phyloP scores from a whole-genome alignment of 1,284 basidiomycete genomes.

The Xerocomus amazonicus region DNA sequence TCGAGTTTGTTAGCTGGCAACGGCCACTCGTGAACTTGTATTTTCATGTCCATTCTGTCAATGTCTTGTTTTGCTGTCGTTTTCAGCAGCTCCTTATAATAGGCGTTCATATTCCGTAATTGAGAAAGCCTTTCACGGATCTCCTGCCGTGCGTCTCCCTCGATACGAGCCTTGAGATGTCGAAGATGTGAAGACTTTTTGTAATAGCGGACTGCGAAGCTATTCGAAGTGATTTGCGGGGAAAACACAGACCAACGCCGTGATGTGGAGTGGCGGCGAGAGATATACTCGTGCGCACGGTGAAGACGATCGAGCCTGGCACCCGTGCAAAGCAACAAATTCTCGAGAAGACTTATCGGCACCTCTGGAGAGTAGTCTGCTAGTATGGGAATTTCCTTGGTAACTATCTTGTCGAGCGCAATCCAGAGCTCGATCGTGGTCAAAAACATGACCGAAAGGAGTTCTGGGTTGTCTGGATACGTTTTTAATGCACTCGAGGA shows the following conservation, averaged over 20 bases:
- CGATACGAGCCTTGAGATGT: conserved; percentile 28
- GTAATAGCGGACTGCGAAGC: conserved; percentile 34
- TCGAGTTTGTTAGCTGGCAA: conserved; percentile 32
- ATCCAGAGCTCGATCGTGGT: conserved; percentile 36
- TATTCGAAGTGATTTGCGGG: conserved; percentile 7
- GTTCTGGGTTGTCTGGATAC: conserved; percentile 40
- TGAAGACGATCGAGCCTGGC: conserved; percentile 27
- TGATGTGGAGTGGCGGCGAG: conserved; percentile 22
- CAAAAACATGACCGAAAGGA: conserved; percentile 42
- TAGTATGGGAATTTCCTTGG: conserved; percentile 35
- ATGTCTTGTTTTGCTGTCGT: neutral
- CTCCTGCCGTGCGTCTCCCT: conserved; percentile 19
- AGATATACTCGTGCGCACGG: conserved; percentile 30
- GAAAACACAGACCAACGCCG: conserved; percentile 22
- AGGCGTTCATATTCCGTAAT: conserved; percentile 19
- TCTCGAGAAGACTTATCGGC: conserved; percentile 33
- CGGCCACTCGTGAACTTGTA: conserved; percentile 48
- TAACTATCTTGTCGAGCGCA: conserved; percentile 37
- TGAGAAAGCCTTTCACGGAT: conserved; percentile 24
- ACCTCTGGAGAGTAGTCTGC: conserved; percentile 44
- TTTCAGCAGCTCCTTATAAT: conserved; percentile 15
- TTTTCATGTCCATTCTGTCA: conserved; percentile 23
- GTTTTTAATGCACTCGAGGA: conserved; percentile 19
- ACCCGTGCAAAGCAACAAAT: conserved; percentile 36
- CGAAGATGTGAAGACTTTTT: conserved; percentile 15